These are phyloP conservation scores for Podila horticola DNA, from an alignment of 192 early-diverging fungal genomes.

Conservation along the genomic window DNA sequence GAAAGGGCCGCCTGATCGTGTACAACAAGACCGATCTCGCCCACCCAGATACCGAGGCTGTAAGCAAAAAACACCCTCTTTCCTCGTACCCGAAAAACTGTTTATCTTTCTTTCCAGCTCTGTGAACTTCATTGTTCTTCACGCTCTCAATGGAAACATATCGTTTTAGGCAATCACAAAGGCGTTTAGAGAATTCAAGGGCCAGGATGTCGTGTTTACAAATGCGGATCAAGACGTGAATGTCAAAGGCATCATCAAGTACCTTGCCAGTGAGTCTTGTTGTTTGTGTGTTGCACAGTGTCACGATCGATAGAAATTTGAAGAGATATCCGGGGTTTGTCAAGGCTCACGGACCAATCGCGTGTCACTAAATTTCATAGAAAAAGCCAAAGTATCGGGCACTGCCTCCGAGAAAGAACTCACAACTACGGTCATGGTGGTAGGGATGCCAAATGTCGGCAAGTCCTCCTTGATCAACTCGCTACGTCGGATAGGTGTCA, in stretches of 20 bases:
- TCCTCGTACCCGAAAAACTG: not conserved
- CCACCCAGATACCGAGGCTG: conserved; percentile 61
- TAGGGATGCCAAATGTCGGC: conserved; percentile 97
- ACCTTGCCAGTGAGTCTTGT: conserved; percentile 60
- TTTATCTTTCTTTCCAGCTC: not conserved
- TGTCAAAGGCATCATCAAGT: conserved; percentile 74
- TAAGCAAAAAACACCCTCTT: conserved; percentile 6
- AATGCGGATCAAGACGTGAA: conserved; percentile 65
- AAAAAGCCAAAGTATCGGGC: conserved; percentile 48
- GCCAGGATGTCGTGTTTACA: conserved; percentile 72
- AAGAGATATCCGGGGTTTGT: too few species aligned
- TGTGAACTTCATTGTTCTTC: too few species aligned
- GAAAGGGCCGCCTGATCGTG: conserved; percentile 79
- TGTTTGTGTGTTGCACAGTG: not conserved
- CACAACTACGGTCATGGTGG: conserved; percentile 76
- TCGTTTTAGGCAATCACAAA: conserved; percentile 37
- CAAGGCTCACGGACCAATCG: too few species aligned
- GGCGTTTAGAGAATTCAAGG: conserved; percentile 55
- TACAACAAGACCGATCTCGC: conserved; percentile 97
- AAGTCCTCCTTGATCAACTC: conserved; percentile 95
- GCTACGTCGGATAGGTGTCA: conserved; percentile 78
- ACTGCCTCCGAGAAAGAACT: conserved; percentile 47
- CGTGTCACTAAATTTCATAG: not conserved
- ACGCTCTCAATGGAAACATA: too few species aligned
- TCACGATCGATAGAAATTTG: too few species aligned